Evolutionary conservation across 257 asterid species (phyloP), one percentile per base, ranked within the genome.

Genomic region (Nicotiana obtusifolia): DNA sequence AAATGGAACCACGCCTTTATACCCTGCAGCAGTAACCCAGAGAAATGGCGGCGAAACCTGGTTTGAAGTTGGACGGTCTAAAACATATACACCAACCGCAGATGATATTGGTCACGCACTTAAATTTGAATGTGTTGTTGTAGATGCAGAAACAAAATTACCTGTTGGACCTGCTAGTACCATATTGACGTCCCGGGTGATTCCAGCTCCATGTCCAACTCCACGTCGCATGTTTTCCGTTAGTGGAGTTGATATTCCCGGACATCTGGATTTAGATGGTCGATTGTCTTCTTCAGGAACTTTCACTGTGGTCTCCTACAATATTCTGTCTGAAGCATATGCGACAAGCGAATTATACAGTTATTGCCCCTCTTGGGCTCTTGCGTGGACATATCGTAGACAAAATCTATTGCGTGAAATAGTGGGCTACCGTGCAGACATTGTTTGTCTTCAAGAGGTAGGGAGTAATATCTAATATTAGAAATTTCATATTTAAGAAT

Each of bases 371-470:
- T 66, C 98, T 79, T 96, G 99, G 99, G 98, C 99, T 69, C 97
- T 96, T 82, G 92, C 99, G 61, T 96, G 99, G 99, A 82, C 98
- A 79, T 96, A 96, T 83, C 97, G 98, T 85, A 88, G 94, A 85
- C 99, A 96, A 87, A 96, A 94, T 83, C 88, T 96, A 35, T 85
- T 96, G 76, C 95, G 98, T 41, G 99, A 96, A 86, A 96, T 96
- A 81, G 92, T 92, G 87, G 97, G 95, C 85, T 94, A 96, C 86
- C 94, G 81, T 62, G 98, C 98, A 1, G 99, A 96, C 83, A 90
- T 96, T 82, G 89, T 96, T 84, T 96, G 99, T 86, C 98, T 96
- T 82, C 99, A 96, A 89, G 99, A 96, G 99, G 99, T 96, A 92
- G 28, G 30, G n/a, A 77, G 62, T 73, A 47, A 47, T 73, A 47